These are phyloP conservation scores for Toxicodendron radicans DNA, from an alignment of 345 rosid species.

Conservation along the genomic window DNA sequence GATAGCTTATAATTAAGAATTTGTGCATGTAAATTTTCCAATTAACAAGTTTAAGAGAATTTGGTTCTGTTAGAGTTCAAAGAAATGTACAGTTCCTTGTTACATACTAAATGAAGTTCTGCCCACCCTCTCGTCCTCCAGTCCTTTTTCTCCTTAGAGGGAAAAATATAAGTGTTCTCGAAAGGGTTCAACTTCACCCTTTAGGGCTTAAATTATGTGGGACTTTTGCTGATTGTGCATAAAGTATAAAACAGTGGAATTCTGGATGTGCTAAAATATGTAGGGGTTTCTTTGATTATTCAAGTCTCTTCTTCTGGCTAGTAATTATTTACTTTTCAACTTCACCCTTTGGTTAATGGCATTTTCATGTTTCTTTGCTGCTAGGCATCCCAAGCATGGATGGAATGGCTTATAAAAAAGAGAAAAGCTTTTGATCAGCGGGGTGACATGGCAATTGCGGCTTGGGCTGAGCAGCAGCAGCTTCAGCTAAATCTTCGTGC, in stretches of 20 bases:
- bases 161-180: too few relatives aligned
- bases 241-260: too few relatives aligned
- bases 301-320: neutral
- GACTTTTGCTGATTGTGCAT: too few relatives aligned
- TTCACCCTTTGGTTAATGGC: neutral
- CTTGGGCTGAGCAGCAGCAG: constrained; percentile 99
- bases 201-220: too few relatives aligned
- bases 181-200: too few relatives aligned
- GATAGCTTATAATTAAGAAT: neutral
- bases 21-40: neutral
- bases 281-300: neutral
- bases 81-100: neutral
- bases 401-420: constrained; percentile 91
- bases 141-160: too few relatives aligned
- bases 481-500: constrained; percentile 76
- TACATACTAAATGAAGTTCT: neutral
- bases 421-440: constrained; percentile 94
- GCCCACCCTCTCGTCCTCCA: too few relatives aligned
- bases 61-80: neutral
- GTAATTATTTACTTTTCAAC: neutral
- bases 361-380: constrained; percentile 22
- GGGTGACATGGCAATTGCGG: constrained; percentile 89
- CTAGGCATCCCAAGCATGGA: constrained; percentile 98
- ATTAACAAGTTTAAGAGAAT: neutral
- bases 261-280: too few relatives aligned